Evolutionary conservation across 305 asterid genomes (phyloP), one percentile per base, ranked within the genome.

Genomic region (Fraxinus nigra): DNA sequence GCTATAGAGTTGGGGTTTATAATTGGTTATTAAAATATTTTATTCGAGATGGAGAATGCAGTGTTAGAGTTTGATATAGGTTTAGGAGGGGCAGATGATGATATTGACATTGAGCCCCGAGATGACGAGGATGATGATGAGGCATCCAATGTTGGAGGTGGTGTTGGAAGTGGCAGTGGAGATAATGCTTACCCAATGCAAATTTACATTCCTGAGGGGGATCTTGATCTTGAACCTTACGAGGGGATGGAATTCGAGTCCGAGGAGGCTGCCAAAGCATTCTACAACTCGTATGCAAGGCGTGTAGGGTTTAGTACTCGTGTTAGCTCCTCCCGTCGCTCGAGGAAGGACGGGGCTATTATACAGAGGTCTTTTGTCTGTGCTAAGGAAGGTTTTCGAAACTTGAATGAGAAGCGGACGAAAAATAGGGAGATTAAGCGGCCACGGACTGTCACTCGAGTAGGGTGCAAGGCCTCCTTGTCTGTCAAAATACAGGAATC

Each of bases 171-270:
- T 84, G 87, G 86, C 76, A 87, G 89, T 81, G 90, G 90, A 0
- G 90, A 82, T 76, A 80, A 87, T 81, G 82, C 78, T 54, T 82
- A 61, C 54, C 80, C 83, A 38, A 32, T 76, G 26, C 88, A 82
- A 63, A 81, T 56, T 78, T 93, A 91, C 87, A 72, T 88, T 77
- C 97, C 97, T 3, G 92, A 89, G 69, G 95, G 93, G 28, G 97
- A 93, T 81, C 90, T 87, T 65, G 96, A 93, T 76, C 95, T 95
- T 13, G 99, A 95, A 85, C 99, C 99, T 22, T 92, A 84, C 22
- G 99, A 92, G 78, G 97, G 97, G 22, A 95, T 95, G 97, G 97
- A 93, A 74, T 95, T 95, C 61, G 99, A 95, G 84, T 95, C 99
- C 0, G 99, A 95, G 89, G 98, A 95, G 90, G 94, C 98, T 73